These are phyloP conservation scores for Flaveria bidentis DNA, from an alignment of 129 eudicot genomes.

Conservation along the genomic window DNA sequence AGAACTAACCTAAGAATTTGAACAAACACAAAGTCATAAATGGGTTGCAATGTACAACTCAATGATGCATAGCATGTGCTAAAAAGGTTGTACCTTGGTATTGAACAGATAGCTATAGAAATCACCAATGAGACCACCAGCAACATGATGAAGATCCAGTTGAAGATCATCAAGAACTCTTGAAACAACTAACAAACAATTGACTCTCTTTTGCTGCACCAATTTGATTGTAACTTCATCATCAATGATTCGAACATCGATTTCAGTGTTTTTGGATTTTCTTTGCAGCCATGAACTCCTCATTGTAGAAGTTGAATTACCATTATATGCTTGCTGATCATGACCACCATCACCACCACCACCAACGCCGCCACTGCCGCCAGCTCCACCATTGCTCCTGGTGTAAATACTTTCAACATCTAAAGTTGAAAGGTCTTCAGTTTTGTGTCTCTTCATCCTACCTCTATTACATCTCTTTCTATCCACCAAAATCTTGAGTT, in stretches of 20 bases:
- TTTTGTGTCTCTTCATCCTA: conserved; percentile 65
- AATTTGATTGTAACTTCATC: conserved; percentile 92
- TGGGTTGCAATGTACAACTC: conserved; percentile 15
- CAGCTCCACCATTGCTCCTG: conserved; percentile 28
- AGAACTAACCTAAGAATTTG: neutral
- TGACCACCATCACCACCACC: conserved; percentile 22
- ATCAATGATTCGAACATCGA: conserved; percentile 87
- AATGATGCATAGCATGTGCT: conserved; percentile 5
- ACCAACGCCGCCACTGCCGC: conserved; percentile 27
- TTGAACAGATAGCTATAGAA: conserved; percentile 84
- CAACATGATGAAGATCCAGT: conserved; percentile 93
- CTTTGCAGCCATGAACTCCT: conserved; percentile 94
- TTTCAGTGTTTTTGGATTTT: conserved; percentile 83
- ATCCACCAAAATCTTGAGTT: conserved; percentile 75
- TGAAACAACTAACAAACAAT: conserved; percentile 68
- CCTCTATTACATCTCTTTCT: conserved; percentile 65
- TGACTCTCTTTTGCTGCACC: conserved; percentile 82
- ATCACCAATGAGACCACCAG: conserved; percentile 95
- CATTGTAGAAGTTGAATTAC: conserved; percentile 50
- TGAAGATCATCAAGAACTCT: conserved; percentile 88
- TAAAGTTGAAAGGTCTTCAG: conserved; percentile 50
- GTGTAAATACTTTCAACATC: conserved; percentile 44
- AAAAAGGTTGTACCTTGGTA: conserved; percentile 67
- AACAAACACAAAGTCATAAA: neutral
- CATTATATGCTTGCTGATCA: conserved; percentile 48